Percentiles rank a stretch among this genome's conserved stretches.
These are phyloP conservation scores for Ogataea siamensis DNA, from an alignment of 805 yeast genomes.

Conservation along the genomic window DNA sequence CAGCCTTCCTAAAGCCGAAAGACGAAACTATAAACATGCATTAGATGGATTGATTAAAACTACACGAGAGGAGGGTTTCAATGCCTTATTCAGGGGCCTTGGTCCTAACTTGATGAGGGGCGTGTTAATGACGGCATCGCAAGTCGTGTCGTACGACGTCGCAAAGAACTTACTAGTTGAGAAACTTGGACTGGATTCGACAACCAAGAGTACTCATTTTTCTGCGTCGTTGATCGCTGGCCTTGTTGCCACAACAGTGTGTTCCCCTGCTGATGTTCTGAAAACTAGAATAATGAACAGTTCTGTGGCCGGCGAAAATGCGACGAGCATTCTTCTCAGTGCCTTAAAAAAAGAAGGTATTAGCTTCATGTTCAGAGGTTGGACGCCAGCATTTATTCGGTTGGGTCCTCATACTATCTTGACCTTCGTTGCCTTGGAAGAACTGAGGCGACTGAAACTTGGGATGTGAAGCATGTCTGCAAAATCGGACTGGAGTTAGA, in stretches of 20 bases:
- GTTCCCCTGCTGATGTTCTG: slow-evolving; percentile 90
- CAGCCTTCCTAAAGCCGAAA: slow-evolving; percentile 56
- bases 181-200: slow-evolving; percentile 49
- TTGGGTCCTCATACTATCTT: slow-evolving; percentile 80
- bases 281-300: slow-evolving; percentile 86
- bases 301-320: slow-evolving; percentile 44
- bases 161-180: slow-evolving; percentile 61
- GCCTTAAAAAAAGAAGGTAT: slow-evolving; percentile 72
- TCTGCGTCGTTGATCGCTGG: slow-evolving; percentile 80
- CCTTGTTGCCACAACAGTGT: slow-evolving; percentile 83
- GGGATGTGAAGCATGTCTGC: slow-evolving; percentile 18
- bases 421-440: slow-evolving; percentile 67
- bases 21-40: slow-evolving; percentile 76
- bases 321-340: slow-evolving; percentile 46
- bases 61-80: slow-evolving; percentile 54
- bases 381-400: slow-evolving; percentile 85
- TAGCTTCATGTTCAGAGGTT: slow-evolving; percentile 82
- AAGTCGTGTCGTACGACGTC: slow-evolving; percentile 82
- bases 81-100: slow-evolving; percentile 67
- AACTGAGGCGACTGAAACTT: slow-evolving; percentile 43
- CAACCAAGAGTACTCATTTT: slow-evolving; percentile 69
- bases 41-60: slow-evolving; percentile 70
- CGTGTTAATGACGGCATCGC: slow-evolving; percentile 85
- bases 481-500: neutral
- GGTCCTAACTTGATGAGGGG: slow-evolving; percentile 80